Conservation (phyloP, 2,329 filamentous ascomycete genomes). For the Fusarium agapanthi region DNA sequence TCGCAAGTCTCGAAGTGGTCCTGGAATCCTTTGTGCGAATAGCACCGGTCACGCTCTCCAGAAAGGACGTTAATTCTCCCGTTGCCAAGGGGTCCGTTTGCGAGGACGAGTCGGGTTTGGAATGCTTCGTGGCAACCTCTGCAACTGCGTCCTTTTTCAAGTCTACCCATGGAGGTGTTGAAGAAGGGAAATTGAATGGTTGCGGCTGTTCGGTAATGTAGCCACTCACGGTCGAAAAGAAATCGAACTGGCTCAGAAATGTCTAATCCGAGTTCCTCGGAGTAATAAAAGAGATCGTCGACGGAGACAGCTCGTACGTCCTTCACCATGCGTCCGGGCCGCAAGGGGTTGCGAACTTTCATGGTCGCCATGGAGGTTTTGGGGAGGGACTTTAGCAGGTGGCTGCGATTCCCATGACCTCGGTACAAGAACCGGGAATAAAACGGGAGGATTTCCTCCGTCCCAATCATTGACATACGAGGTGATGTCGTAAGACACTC, state of each 20-base stretch:
- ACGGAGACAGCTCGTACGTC: background rate
- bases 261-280: fast-evolving
- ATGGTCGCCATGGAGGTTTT: background rate
- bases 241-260: no score
- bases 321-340: fast-evolving
- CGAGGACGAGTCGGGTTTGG: no score
- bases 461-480: background rate
- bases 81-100: no score
- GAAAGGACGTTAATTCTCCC: no score
- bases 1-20: background rate
- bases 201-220: fast-evolving
- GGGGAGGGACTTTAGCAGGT: fast-evolving
- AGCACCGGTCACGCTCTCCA: background rate
- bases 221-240: fast-evolving
- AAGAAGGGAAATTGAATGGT: background rate
- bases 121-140: background rate
- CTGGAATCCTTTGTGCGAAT: background rate
- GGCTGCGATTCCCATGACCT: fast-evolving
- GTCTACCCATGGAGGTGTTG: fast-evolving
- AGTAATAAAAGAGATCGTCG: background rate
- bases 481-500: background rate
- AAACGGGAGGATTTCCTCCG: fast-evolving
- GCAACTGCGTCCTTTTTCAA: fast-evolving
- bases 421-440: fast-evolving
- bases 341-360: fast-evolving